phyloP scores from a whole-genome alignment of 768 basidiomycete species.

The Scleroderma citrinum region DNA sequence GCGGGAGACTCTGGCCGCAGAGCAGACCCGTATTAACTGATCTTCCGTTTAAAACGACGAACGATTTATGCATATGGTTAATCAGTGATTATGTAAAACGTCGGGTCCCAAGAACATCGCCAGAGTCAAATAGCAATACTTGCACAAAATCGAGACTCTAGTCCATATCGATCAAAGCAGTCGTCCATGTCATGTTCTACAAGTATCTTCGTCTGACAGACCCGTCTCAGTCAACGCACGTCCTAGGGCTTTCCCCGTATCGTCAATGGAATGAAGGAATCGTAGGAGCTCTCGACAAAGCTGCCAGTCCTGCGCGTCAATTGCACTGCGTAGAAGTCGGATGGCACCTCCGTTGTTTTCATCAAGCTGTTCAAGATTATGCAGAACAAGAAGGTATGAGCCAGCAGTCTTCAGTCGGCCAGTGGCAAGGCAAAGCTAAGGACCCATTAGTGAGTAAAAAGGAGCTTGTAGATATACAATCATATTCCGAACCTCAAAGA shows the following conservation, averaged over 20 bases:
- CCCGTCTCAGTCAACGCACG: slow-evolving; percentile 54
- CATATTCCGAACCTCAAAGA: slow-evolving; percentile 76
- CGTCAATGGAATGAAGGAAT: slow-evolving; percentile 90
- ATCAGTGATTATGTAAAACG: no score
- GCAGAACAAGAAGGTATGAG: slow-evolving; percentile 89
- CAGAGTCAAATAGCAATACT: no score
- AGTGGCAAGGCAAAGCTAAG: slow-evolving; percentile 66
- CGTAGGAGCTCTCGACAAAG: slow-evolving; percentile 88
- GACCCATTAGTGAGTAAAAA: background rate
- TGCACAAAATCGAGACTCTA: no score
- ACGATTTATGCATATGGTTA: no score
- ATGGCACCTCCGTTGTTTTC: slow-evolving; percentile 73
- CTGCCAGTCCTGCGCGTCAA: slow-evolving; percentile 79
- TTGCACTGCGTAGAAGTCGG: slow-evolving; percentile 69
- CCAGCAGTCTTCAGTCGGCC: slow-evolving; percentile 81
- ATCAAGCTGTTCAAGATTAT: slow-evolving; percentile 87
- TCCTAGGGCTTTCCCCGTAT: slow-evolving; percentile 66
- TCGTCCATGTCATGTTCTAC: background rate
- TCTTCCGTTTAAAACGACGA: no score
- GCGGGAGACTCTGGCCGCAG: no score
- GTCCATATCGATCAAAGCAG: no score
- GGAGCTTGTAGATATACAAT: background rate
- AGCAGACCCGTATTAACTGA: no score
- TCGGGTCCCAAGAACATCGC: no score
- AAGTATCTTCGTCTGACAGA: slow-evolving; percentile 17